These are phyloP conservation scores for Raddia distichophylla DNA, from an alignment of 176 grass and related monocot genomes.

Conservation along the genomic window DNA sequence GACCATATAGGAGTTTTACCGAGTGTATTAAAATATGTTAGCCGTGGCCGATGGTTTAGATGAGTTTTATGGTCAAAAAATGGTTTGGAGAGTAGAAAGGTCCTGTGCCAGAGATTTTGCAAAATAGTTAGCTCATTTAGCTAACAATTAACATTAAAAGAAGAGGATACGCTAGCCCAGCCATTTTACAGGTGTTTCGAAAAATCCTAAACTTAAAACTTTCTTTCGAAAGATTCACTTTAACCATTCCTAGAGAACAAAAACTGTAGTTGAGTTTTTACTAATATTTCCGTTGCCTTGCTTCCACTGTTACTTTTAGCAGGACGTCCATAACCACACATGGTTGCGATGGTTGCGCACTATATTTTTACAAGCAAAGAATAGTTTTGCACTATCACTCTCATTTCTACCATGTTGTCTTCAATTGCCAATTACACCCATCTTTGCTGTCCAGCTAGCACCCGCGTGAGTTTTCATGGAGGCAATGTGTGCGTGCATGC, in stretches of 20 bases:
- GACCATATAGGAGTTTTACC: background rate
- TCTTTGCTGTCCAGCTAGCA: background rate
- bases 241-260: background rate
- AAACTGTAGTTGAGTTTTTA: background rate
- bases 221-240: background rate
- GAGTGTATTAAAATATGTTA: background rate
- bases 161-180: background rate
- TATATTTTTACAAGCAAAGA: background rate
- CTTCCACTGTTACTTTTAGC: background rate
- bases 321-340: background rate
- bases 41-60: background rate
- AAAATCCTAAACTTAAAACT: background rate
- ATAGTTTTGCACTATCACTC: background rate
- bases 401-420: background rate
- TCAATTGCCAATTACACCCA: background rate
- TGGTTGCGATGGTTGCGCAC: background rate
- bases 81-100: constrained; percentile 21
- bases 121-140: background rate
- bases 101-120: background rate
- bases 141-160: background rate
- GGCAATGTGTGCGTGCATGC: background rate
- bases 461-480: background rate
- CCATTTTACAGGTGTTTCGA: background rate
- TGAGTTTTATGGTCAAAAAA: background rate
- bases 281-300: background rate